Evolutionary conservation across 2,329 filamentous ascomycete genomes (phyloP), one percentile per base, ranked within the genome.

Genomic region (Alternaria solani): DNA sequence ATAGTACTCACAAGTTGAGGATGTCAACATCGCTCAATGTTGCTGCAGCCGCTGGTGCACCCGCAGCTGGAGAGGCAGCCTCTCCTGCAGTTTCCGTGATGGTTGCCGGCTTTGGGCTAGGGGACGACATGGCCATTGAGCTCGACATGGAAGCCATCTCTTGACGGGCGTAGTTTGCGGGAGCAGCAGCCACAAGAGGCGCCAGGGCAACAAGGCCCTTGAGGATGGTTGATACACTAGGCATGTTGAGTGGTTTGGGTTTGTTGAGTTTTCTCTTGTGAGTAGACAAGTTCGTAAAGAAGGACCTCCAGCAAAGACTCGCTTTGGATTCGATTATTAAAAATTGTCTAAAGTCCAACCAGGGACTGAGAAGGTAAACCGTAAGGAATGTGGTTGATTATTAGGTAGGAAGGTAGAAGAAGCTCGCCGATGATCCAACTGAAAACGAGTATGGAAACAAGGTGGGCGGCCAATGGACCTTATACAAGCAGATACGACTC

Each of bases 1-100:
- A n/a, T 5, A 46, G 11, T 20, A 74, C 82, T 71, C 75, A 85
- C 83, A 85, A 85, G 78, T 85, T 81, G 46, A 85, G 79, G 63
- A 85, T 84, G 70, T 85, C 83, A 39, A 82, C 71, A 75, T 85
- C 83, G 30, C 76, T 80, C 64, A 85, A 66, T n/a, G 72, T 76
- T 55, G 66, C 71, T 32, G 55, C 66, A 34, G 73, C 62, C 57
- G 72, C 63, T 30, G 70, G 57, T 30, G 69, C 59, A 30, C 70
- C 66, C 14, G 67, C 54, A 6, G 66, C 59, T 9, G 62, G 58
- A 14, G 67, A 53, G 28, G 71, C 62, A 23, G 71, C 61, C 3
- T 62, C 42, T 47, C 67, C 55, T 44, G 68, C 62, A 5, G 66
- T 52, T 34, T 64, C 55, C 9, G 48, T 61, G n/a, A 62, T 55